phyloP scores from a whole-genome alignment of 1,139 yeast genomes.

The Protomyces lactucae-debilis region DNA sequence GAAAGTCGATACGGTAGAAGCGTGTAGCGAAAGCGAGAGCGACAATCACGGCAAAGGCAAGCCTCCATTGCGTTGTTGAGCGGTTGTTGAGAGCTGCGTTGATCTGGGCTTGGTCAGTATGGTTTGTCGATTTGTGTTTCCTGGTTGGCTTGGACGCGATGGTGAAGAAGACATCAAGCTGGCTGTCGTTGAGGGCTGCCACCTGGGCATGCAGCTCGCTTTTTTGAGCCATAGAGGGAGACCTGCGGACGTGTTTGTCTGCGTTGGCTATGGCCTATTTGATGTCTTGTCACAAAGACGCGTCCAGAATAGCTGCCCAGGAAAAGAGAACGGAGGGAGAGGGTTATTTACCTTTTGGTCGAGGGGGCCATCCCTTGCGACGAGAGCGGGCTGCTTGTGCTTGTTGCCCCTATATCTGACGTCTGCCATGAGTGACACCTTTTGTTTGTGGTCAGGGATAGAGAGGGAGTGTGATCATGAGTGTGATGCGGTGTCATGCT shows the following conservation, averaged over 20 bases:
- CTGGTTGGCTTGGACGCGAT: background rate
- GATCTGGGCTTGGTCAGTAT: background rate
- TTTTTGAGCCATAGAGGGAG: no score
- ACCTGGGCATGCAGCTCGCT: background rate
- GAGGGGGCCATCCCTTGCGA: background rate
- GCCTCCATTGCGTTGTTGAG: background rate
- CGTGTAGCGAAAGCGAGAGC: constrained; percentile 63
- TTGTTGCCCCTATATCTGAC: constrained; percentile 1
- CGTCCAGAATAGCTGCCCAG: background rate
- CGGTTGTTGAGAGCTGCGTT: background rate
- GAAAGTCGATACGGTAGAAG: constrained; percentile 64
- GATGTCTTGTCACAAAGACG: background rate
- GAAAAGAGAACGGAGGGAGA: background rate
- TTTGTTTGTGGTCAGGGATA: no score
- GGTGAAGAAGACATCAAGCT: background rate
- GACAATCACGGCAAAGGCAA: constrained; percentile 49
- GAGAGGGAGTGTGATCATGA: no score
- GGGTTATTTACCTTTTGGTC: background rate
- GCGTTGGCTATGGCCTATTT: background rate
- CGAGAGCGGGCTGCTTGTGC: background rate
- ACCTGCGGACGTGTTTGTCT: no score
- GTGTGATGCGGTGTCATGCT: no score
- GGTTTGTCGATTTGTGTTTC: background rate
- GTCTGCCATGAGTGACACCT: background rate
- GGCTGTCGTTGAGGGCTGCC: background rate